Percentiles rank a stretch among this genome's conserved stretches.
phyloP scores from a whole-genome alignment of 2,329 filamentous ascomycete species.

The Beauveria rudraprayagi region DNA sequence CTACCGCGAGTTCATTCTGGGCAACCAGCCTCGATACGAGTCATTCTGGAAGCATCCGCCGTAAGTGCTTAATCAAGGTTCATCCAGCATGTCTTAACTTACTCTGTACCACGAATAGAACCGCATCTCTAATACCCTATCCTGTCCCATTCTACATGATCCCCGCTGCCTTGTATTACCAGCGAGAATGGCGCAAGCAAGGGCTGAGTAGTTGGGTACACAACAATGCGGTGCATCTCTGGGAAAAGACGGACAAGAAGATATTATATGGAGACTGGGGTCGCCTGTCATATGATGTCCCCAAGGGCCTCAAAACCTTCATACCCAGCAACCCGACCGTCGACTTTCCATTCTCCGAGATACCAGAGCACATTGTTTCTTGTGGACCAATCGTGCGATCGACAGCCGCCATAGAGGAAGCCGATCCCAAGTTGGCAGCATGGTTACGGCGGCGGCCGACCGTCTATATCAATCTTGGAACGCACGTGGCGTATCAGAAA shows the following conservation, averaged over 20 bases:
- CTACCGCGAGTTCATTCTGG: constrained; percentile 10
- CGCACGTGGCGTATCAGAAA: constrained; percentile 22
- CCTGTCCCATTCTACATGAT: constrained; percentile 1
- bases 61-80: neutral
- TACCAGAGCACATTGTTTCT: constrained; percentile 20
- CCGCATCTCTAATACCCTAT: neutral
- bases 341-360: constrained; percentile 28
- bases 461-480: constrained; percentile 41
- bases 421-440: constrained; percentile 32
- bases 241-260: neutral
- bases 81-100: too few species aligned
- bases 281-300: neutral
- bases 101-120: neutral
- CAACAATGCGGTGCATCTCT: neutral
- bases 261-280: constrained; percentile 1
- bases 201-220: neutral
- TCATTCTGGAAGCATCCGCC: constrained; percentile 9
- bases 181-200: neutral
- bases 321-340: constrained; percentile 14
- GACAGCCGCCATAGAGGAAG: constrained; percentile 24
- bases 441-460: constrained; percentile 37
- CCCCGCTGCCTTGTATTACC: neutral
- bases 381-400: constrained; percentile 39
- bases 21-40: constrained; percentile 3
- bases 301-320: neutral